These are phyloP conservation scores for Penicillium canariense DNA, from an alignment of 495 filamentous ascomycete species.

Conservation along the genomic window DNA sequence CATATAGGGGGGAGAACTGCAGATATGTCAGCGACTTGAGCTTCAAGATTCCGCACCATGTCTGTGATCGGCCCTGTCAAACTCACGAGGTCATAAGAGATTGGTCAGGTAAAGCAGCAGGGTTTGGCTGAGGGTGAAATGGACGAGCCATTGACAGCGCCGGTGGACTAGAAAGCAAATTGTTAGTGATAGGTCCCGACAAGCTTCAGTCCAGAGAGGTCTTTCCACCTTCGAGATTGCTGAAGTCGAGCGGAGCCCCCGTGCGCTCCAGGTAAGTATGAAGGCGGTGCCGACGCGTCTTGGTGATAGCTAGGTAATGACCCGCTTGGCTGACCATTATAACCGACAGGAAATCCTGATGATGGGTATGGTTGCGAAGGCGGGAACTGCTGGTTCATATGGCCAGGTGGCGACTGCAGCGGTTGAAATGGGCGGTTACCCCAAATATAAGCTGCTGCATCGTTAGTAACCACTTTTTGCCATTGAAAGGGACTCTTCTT, in stretches of 20 bases:
- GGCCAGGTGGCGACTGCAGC: conserved; percentile 13
- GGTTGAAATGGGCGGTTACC: conserved; percentile 24
- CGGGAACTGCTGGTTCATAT: conserved; percentile 19
- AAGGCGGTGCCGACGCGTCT: conserved; percentile 9
- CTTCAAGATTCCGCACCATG: background rate
- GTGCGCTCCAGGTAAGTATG: conserved; percentile 18
- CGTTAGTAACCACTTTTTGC: conserved; percentile 6
- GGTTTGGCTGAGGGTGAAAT: conserved; percentile 14
- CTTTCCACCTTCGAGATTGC: conserved; percentile 21
- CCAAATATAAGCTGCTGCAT: conserved; percentile 23
- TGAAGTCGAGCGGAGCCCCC: conserved; percentile 13
- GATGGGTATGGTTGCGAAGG: conserved; percentile 21
- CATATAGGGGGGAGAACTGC: conserved; percentile 21
- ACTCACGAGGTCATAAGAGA: conserved; percentile 26
- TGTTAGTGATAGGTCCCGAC: background rate
- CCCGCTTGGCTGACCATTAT: conserved; percentile 11
- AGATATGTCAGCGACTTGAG: background rate
- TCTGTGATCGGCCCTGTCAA: too few species aligned
- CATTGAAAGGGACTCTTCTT: background rate
- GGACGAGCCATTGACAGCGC: conserved; percentile 16
- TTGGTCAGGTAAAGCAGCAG: conserved; percentile 14
- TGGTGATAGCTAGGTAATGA: conserved; percentile 14
- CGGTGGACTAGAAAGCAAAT: conserved; percentile 16
- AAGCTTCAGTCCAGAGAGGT: background rate
- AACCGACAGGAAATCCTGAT: conserved; percentile 16